Percentiles rank a stretch among this genome's conserved stretches.
Conservation (phyloP, 2,329 filamentous ascomycete genomes). For the Talaromyces sp. region DNA sequence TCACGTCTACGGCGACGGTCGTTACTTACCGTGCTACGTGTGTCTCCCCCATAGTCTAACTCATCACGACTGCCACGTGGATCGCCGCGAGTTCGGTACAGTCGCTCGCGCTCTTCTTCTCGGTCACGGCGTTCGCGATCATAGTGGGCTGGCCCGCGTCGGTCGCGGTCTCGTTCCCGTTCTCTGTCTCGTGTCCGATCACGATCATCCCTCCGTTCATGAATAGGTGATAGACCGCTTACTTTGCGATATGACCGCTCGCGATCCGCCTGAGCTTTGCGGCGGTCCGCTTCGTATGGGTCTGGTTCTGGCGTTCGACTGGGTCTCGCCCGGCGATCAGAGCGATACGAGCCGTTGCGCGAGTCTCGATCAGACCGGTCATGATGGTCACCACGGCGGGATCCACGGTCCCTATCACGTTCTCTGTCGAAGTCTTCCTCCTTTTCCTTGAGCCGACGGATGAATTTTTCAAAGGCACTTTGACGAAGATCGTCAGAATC, state of each 20-base stretch:
- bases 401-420: conserved; percentile 49
- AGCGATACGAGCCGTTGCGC: conserved; percentile 10
- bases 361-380: conserved; percentile 11
- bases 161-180: conserved; percentile 31
- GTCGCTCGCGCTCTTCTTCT: conserved; percentile 82
- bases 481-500: conserved; percentile 76
- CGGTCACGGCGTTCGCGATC: conserved; percentile 82
- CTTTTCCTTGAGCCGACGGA: conserved; percentile 85
- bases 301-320: conserved; percentile 90
- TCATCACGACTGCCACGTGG: conserved; percentile 77
- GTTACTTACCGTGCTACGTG: conserved; percentile 51
- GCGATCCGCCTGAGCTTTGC: conserved; percentile 87
- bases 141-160: conserved; percentile 46
- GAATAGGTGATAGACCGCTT: conserved; percentile 54
- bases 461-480: conserved; percentile 83
- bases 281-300: conserved; percentile 89
- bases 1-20: conserved; percentile 73
- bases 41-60: conserved; percentile 80
- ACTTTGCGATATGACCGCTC: conserved; percentile 89
- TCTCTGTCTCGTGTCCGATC: conserved; percentile 34
- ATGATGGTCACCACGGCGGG: conserved; percentile 37
- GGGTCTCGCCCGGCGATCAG: conserved; percentile 45
- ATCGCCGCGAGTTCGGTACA: conserved; percentile 76
- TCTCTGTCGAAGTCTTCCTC: conserved; percentile 71
- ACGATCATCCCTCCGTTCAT: conserved; percentile 33